phyloP scores from a whole-genome alignment of 495 filamentous ascomycete genomes.

The Aspergillus bridgeri region DNA sequence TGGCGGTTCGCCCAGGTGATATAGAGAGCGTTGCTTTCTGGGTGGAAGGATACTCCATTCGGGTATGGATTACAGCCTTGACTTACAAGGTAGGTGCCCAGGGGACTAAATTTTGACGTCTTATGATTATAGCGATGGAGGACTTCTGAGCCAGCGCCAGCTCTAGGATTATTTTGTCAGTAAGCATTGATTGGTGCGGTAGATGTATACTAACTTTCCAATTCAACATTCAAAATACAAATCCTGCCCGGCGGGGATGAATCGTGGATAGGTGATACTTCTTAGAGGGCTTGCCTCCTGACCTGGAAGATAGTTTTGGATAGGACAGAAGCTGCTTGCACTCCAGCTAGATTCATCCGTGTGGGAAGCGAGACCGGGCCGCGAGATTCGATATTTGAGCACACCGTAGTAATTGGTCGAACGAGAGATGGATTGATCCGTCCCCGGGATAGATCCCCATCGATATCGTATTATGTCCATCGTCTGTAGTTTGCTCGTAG shows the following conservation, averaged over 20 bases:
- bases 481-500: not conserved
- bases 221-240: not conserved
- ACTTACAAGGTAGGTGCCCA: not conserved
- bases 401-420: not conserved
- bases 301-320: not conserved
- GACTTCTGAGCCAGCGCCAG: not conserved
- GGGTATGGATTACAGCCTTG: not conserved
- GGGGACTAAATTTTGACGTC: not conserved
- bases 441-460: not conserved
- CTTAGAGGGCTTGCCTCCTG: not conserved
- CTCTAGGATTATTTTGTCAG: not conserved
- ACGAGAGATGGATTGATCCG: not conserved
- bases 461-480: not conserved
- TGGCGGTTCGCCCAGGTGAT: not conserved
- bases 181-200: not conserved
- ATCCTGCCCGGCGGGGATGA: not conserved
- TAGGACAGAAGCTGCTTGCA: not conserved
- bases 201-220: not conserved
- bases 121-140: not conserved
- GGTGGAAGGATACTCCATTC: not conserved
- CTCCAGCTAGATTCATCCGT: not conserved
- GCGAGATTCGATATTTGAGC: not conserved
- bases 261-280: not conserved
- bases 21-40: not conserved
- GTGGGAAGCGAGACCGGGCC: not conserved